Base-by-base conservation (phyloP, 1,284 basidiomycete genomes). In the Anthracocystis panici-leucophaei region DNA sequence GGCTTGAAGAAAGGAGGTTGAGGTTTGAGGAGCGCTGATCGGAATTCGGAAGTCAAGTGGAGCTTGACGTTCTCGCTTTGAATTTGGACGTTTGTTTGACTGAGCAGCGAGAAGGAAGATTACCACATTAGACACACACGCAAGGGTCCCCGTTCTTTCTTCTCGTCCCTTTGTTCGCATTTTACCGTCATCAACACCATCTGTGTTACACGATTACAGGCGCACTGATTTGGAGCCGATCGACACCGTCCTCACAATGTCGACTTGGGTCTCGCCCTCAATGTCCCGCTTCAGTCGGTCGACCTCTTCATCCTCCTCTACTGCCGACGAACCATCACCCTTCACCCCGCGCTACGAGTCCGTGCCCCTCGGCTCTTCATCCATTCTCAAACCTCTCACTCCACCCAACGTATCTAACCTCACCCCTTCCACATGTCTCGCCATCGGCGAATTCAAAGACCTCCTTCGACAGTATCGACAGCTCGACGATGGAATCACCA, bases 401-500 rank as follows among this genome's bases (percentile, higher is more conserved):
- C 66, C 72, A 33, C 62, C 66, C 2, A 46, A 25, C 21, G 80
- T 82, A 1, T 60, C 53, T 12, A 77, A 82, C 42, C 56, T 82
- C 21, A 73, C 66, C 1, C 68, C 78, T 0, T 63, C 63, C 1
- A 65, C 72, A 3, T 82, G 81, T 59, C 57, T 82, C 4, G 67
- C 74, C 4, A 57, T 82, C 2, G 49, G 64, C n/a, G 75, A 80
- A 21, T 82, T 82, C 61, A 75, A 77, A 52, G 78, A 79, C 23
- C 71, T 83, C 8, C 66, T 83, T 18, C 73, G 79, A 3, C 77
- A 82, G 58, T 82, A 83, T 27, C 78, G 82, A 5, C 57, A 65
- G 14, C 57, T 84, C n/a, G 82, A 84, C 61, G 82, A 84, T 46
- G 58, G 69, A 0, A 75, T 84, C 44, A 82, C 78, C 7, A 79